Conservation (phyloP, 2,329 filamentous ascomycete genomes). For the Drechslerella stenobrocha region DNA sequence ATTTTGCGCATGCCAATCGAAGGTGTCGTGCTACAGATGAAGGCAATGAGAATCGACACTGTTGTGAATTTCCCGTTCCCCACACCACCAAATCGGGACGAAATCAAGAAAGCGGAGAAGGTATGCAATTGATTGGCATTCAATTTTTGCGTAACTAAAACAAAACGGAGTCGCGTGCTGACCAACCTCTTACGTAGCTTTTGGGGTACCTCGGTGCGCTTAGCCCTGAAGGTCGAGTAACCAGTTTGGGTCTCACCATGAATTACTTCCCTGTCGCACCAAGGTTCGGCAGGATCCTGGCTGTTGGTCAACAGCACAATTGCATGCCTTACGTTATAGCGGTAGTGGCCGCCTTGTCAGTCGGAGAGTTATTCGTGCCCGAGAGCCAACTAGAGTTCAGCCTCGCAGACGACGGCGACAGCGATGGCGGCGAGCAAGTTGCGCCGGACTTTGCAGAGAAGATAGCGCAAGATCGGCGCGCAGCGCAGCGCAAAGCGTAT, state of each 20-base stretch:
- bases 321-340: conserved; percentile 85
- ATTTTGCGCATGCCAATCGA: conserved; percentile 90
- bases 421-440: conserved; percentile 59
- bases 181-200: conserved; percentile 58
- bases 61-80: conserved; percentile 96
- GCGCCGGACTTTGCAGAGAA: conserved; percentile 72
- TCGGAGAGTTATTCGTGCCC: conserved; percentile 82
- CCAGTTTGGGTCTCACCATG: conserved; percentile 76
- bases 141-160: conserved; percentile 5
- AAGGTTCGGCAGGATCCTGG: conserved; percentile 86
- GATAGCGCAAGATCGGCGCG: conserved; percentile 58
- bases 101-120: conserved; percentile 77
- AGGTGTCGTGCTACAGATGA: conserved; percentile 87
- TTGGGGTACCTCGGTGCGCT: conserved; percentile 84
- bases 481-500: conserved; percentile 65
- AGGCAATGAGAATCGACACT: conserved; percentile 87
- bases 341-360: conserved; percentile 82
- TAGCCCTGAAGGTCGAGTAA: conserved; percentile 71
- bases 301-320: conserved; percentile 79
- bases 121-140: conserved; percentile 32
- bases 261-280: conserved; percentile 88
- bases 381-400: conserved; percentile 74
- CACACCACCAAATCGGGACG: conserved; percentile 77
- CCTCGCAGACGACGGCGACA: conserved; percentile 57
- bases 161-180: conserved; percentile 6